Base-by-base conservation (phyloP, 306 rosid species). In the Canavalia gladiata region DNA sequence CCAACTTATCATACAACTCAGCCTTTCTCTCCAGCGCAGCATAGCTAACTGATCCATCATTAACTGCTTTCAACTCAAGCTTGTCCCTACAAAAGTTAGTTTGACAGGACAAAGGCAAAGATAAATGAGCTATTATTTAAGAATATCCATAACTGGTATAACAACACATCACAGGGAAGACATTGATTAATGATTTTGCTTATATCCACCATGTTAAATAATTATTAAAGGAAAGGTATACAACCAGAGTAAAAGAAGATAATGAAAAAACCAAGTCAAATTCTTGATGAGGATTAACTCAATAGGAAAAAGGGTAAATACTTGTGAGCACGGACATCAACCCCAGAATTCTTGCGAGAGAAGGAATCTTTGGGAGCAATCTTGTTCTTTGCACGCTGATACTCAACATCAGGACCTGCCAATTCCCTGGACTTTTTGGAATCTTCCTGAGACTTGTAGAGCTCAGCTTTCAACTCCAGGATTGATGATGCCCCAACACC, bases 401-500 rank as follows among this genome's bases (percentile, higher is more conserved):
- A 87, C 9, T 92, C 90, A 68, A 79, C 68, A 52, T 86, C 96
- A 0, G 97, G 55, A 37, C 89, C 93, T 3, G 79, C 74, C 11
- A 90, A 79, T 57, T 94, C 97, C 52, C 85, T 91, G 55, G 91
- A 72, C 51, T 92, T 94, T 79, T 86, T 94, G 81, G 97, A 83
- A 25, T 90, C 97, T 83, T 94, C 97, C 76, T 94, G 98, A 55
- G 98, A 94, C 75, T 88, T 76, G 85, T 92, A 94, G 59, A 94
- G 97, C 66, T 94, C 93, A 45, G 98, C 97, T 83, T 92, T 94
- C 75, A 92, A 90, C 71, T 92, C 98, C 92, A 94, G 68, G 75
- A 94, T 89, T 2, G 97, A 94, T 5, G 98, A 92, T 2, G 96
- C 91, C 8, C 98, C 98, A 2, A 94, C 98, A 11, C 97, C 98